Evolutionary conservation across 2,329 filamentous ascomycete genomes (phyloP).

Genomic region (Claviceps sp.): DNA sequence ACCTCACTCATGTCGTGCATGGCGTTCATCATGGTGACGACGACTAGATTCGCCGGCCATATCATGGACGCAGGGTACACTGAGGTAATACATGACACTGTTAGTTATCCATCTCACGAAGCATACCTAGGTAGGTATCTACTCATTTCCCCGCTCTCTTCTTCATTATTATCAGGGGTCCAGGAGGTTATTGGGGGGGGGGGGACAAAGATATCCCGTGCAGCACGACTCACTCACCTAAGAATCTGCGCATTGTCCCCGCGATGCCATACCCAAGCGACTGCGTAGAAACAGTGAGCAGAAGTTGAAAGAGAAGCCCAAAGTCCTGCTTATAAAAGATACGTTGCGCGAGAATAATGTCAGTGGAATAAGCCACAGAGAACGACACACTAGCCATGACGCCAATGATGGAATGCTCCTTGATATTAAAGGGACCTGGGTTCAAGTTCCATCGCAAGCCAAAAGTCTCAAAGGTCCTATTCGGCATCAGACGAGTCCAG

Average conservation of each 20-base stretch:
- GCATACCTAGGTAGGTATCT: no score
- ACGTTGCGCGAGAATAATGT: conserved; percentile 57
- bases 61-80: conserved; percentile 59
- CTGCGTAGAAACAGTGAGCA: conserved; percentile 55
- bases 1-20: conserved; percentile 50
- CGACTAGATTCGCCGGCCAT: conserved; percentile 56
- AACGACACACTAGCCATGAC: conserved; percentile 62
- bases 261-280: conserved; percentile 57
- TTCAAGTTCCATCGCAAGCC: conserved; percentile 46
- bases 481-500: conserved; percentile 45
- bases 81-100: conserved; percentile 16
- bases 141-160: no score
- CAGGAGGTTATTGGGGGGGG: no score
- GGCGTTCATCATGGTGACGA: conserved; percentile 54
- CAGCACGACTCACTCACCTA: conserved; percentile 28
- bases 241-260: conserved; percentile 50
- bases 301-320: conserved; percentile 50
- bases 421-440: conserved; percentile 56
- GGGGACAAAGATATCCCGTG: neutral
- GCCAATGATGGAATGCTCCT: conserved; percentile 55
- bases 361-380: conserved; percentile 57
- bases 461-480: conserved; percentile 34
- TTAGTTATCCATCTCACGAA: neutral
- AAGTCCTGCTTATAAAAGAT: conserved; percentile 61
- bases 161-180: neutral